Evolutionary conservation across 164 flowering plant species (phyloP), one percentile per base, ranked within the genome.

Genomic region (Vitis amurensis): DNA sequence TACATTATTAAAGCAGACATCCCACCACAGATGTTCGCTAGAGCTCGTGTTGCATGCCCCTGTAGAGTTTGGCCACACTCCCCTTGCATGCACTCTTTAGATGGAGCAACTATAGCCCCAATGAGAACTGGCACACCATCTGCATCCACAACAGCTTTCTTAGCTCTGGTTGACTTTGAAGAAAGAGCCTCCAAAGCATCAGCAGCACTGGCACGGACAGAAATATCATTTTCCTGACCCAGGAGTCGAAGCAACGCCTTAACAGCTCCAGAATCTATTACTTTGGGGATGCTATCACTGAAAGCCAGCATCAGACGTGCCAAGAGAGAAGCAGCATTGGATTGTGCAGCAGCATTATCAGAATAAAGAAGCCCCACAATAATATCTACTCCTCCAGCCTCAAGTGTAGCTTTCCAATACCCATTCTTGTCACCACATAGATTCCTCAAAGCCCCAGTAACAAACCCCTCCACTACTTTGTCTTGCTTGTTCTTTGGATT

Each of bases 241-340:
- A 91, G 71, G 62, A 93, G 89, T 71, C 70, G 71, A 67, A 93
- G 87, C 68, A 93, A 73, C 31, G 80, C 85, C 76, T 83, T 73
- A 61, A 91, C 81, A 59, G 90, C 93, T 65, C 95, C 95, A 50
- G 97, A 82, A 66, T 84, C 89, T 62, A 93, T 84, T 44, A 90
- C 87, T 75, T 89, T 90, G 13, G 91, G 86, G 44, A 91, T 86
- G 79, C 97, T 87, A 71, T 93, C 97, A 71, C 83, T 65, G 61
- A 91, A 90, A 68, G 93, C 92, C 77, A 88, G 68, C 77, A 91
- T 80, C 61, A 91, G 51, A 51, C 94, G 92, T 6, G 97, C 95
- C 81, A 93, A 77, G 11, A 93, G 89, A 75, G 98, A 90, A 58
- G 97, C 98, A n/a, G 97, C 97, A 85, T 91, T 93, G n/a, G 98